phyloP scores from a whole-genome alignment of 139 green algal species.

The Picochlorum sp. region DNA sequence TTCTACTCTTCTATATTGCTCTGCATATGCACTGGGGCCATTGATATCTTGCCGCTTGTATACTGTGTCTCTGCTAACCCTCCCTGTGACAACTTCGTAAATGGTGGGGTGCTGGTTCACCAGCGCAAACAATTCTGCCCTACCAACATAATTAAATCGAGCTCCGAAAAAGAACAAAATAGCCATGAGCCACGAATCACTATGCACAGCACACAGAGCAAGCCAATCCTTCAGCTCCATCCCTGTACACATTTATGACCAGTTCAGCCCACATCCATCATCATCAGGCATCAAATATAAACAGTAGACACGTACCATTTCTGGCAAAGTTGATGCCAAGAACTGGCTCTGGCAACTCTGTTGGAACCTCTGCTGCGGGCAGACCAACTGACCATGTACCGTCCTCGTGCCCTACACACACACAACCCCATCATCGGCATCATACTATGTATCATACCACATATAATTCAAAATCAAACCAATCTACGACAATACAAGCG shows the following conservation, averaged over 20 bases:
- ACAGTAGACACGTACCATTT: constrained; percentile 33
- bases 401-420: constrained; percentile 55
- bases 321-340: constrained; percentile 97
- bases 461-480: background rate
- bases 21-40: background rate
- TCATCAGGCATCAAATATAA: constrained; percentile 31
- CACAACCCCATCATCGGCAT: background rate
- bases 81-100: constrained; percentile 75
- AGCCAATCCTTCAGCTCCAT: constrained; percentile 87
- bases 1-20: background rate
- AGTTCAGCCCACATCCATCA: background rate
- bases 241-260: background rate
- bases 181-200: constrained; percentile 89
- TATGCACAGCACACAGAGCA: constrained; percentile 91
- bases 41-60: constrained; percentile 9
- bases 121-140: constrained; percentile 72
- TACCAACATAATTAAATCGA: constrained; percentile 67
- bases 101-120: constrained; percentile 82
- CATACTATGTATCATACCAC: background rate
- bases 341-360: constrained; percentile 94
- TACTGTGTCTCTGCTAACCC: constrained; percentile 28
- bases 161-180: constrained; percentile 94
- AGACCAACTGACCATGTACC: constrained; percentile 83
- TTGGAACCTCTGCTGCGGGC: constrained; percentile 93
- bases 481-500: background rate